phyloP scores from a whole-genome alignment of 371 early-diverging fungal species.

The Funneliformis caledonium region DNA sequence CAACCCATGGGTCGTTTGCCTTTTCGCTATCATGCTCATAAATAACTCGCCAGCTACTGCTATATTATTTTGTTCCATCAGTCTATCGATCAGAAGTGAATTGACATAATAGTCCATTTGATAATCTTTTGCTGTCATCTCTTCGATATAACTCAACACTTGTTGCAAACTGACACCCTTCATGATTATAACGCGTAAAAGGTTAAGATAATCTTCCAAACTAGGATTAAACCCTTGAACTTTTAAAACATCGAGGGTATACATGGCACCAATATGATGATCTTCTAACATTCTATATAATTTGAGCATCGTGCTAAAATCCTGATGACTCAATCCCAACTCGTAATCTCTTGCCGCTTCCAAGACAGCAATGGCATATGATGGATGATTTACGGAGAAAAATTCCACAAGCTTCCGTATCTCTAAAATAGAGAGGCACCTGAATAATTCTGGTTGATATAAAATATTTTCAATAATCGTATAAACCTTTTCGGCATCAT shows the following conservation, averaged over 20 bases:
- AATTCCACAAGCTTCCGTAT: not conserved
- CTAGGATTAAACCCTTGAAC: not conserved
- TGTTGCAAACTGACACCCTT: not conserved
- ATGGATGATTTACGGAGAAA: not conserved
- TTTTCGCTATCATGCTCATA: not conserved
- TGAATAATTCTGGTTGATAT: not conserved
- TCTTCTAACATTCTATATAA: slow-evolving; percentile 1
- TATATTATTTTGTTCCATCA: not conserved
- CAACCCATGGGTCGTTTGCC: not conserved
- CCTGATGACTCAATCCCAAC: not conserved
- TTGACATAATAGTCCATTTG: not conserved
- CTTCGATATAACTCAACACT: slow-evolving; percentile 1
- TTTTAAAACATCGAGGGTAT: not conserved
- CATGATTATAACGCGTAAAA: not conserved
- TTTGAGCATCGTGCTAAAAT: slow-evolving; percentile 1
- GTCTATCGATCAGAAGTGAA: not conserved
- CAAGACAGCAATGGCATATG: not conserved
- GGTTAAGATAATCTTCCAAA: not conserved
- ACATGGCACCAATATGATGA: not conserved
- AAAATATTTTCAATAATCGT: not conserved
- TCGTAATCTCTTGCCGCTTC: slow-evolving; percentile 1
- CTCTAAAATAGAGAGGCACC: not conserved
- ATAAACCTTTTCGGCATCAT: not conserved
- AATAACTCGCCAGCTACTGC: not conserved
- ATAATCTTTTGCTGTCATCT: not conserved